Conservation (phyloP, 108 stramenopile species). For the Cyclostephanos tholiformis region DNA sequence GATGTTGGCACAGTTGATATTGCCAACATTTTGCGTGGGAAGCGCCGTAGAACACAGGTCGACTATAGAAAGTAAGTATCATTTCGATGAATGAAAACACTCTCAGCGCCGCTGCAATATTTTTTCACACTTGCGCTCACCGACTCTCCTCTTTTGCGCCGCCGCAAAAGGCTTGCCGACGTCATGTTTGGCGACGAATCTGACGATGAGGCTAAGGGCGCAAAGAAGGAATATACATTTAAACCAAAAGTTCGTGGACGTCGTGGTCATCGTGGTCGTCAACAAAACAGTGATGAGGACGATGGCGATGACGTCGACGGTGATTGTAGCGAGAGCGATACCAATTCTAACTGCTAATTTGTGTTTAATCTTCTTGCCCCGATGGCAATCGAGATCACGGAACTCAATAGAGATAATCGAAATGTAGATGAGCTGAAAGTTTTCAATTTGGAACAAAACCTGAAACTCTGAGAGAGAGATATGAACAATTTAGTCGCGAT, state of each 20-base stretch:
- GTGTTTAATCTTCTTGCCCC: neutral
- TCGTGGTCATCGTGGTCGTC: conserved; percentile 12
- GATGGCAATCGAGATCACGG: neutral
- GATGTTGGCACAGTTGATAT: conserved; percentile 65
- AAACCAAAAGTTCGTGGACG: conserved; percentile 50
- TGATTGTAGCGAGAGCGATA: conserved; percentile 25
- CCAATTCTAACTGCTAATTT: conserved; percentile 1
- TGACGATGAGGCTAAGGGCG: conserved; percentile 51
- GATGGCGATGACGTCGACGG: conserved; percentile 25
- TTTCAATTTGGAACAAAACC: too few relatives aligned
- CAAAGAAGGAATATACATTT: conserved; percentile 19
- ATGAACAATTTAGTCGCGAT: too few relatives aligned
- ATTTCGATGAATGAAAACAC: neutral
- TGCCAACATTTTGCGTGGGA: conserved; percentile 79
- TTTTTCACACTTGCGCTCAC: neutral
- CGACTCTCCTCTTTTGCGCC: neutral
- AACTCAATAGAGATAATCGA: too few relatives aligned
- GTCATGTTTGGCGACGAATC: conserved; percentile 77
- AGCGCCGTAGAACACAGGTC: conserved; percentile 68
- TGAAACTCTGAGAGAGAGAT: too few relatives aligned
- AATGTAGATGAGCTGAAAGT: too few relatives aligned
- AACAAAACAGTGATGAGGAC: conserved; percentile 23
- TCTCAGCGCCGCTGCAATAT: neutral
- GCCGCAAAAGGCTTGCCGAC: conserved; percentile 60
- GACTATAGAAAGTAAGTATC: conserved; percentile 68